Evolutionary conservation across 805 yeast genomes (phyloP).

Genomic region (Nakazawaea molendinolei): DNA sequence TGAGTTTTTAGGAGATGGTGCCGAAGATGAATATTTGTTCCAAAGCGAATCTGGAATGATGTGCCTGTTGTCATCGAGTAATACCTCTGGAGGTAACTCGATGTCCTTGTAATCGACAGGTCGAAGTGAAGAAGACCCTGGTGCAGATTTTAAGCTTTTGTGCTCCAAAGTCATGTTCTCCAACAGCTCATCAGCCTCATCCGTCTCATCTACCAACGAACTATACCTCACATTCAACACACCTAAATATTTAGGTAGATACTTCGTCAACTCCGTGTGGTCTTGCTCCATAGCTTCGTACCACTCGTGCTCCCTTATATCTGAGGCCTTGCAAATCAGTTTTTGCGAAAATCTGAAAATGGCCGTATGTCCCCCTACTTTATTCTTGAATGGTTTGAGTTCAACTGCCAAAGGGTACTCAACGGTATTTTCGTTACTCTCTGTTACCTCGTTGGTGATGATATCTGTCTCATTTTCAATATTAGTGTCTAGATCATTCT

Average conservation of each 20-base stretch:
- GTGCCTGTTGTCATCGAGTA: slow-evolving; percentile 84
- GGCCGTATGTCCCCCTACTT: slow-evolving; percentile 98
- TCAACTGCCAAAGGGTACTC: slow-evolving; percentile 76
- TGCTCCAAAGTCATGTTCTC: slow-evolving; percentile 1
- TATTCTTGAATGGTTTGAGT: slow-evolving; percentile 82
- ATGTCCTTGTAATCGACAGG: slow-evolving; percentile 15
- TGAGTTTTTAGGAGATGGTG: slow-evolving; percentile 31
- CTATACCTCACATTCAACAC: slow-evolving; percentile 86
- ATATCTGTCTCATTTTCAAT: slow-evolving; percentile 20
- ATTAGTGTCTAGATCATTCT: slow-evolving; percentile 16
- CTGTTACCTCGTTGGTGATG: slow-evolving; percentile 4
- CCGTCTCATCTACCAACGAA: slow-evolving; percentile 22
- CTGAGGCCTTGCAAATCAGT: slow-evolving; percentile 91
- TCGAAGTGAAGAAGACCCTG: slow-evolving; percentile 8
- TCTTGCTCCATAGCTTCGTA: slow-evolving; percentile 80
- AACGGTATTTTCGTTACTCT: slow-evolving; percentile 12
- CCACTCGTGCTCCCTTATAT: slow-evolving; percentile 85
- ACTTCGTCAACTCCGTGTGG: slow-evolving; percentile 70
- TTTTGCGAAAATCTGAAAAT: slow-evolving; percentile 84
- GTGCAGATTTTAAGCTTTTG: slow-evolving; percentile 9
- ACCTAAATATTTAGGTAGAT: slow-evolving; percentile 94
- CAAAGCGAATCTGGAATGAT: slow-evolving; percentile 80
- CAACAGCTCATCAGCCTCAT: slow-evolving; percentile 13
- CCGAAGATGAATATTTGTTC: slow-evolving; percentile 50
- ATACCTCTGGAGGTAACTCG: slow-evolving; percentile 67